Percentiles rank a stretch among this genome's conserved stretches.
These are phyloP conservation scores for Aspergillus haitiensis DNA, from an alignment of 495 filamentous ascomycete species.

Conservation along the genomic window DNA sequence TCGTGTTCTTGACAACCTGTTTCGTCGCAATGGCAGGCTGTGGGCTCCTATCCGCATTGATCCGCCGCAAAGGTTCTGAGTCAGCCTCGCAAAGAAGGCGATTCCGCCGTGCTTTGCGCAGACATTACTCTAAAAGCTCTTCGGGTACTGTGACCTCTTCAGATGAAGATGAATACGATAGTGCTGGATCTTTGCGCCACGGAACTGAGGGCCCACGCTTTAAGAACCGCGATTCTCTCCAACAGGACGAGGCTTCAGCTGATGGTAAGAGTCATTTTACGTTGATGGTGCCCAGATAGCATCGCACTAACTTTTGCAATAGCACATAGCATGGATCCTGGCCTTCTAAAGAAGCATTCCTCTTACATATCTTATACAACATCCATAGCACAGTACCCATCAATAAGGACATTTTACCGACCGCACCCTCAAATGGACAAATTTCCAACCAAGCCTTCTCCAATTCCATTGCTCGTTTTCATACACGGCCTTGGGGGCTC, in stretches of 20 bases:
- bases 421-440: conserved; percentile 77
- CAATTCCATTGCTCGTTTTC: conserved; percentile 85
- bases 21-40: conserved; percentile 45
- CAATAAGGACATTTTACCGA: conserved; percentile 79
- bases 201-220: conserved; percentile 24
- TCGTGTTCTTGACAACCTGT: conserved; percentile 41
- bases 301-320: conserved; percentile 13
- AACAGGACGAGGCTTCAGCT: conserved; percentile 30
- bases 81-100: conserved; percentile 22
- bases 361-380: conserved; percentile 70
- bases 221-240: conserved; percentile 23
- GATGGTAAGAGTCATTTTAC: conserved; percentile 33
- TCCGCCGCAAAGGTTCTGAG: conserved; percentile 28
- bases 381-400: conserved; percentile 66
- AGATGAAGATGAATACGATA: conserved; percentile 47
- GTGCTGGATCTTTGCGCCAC: conserved; percentile 40
- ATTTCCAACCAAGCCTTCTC: conserved; percentile 67
- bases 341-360: conserved; percentile 75
- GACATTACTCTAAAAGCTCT: conserved; percentile 32
- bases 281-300: background rate
- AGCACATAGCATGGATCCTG: conserved; percentile 62
- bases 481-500: conserved; percentile 91
- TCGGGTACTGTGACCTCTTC: conserved; percentile 42
- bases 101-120: conserved; percentile 29
- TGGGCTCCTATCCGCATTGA: conserved; percentile 39